Conservation (phyloP, 441 rosid species). For the Theobroma grandiflorum region DNA sequence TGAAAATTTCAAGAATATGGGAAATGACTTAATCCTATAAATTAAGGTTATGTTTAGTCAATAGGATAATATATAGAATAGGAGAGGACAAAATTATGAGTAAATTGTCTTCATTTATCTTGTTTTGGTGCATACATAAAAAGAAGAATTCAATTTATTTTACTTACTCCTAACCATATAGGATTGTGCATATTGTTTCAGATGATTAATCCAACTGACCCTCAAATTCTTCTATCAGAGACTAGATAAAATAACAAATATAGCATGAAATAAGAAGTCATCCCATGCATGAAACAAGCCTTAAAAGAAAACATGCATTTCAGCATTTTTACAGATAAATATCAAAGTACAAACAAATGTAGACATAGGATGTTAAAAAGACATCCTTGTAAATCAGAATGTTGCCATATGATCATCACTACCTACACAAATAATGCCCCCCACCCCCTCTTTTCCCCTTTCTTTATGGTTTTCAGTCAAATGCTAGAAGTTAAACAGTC, state of each 20-base stretch:
- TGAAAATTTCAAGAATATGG: background rate
- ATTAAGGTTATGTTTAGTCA: background rate
- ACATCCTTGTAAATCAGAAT: background rate
- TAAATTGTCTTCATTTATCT: background rate
- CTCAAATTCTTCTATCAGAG: background rate
- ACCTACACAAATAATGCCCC: background rate
- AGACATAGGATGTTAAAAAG: background rate
- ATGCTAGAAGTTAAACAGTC: conserved; percentile 12
- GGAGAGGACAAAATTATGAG: background rate
- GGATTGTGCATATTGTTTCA: background rate
- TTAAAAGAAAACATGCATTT: background rate
- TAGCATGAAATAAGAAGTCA: conserved; percentile 1
- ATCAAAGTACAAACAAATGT: background rate
- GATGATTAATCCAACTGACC: conserved; percentile 15
- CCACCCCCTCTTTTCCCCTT: background rate
- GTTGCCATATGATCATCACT: background rate
- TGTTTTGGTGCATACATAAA: background rate
- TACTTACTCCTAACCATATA: background rate
- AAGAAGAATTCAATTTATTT: background rate
- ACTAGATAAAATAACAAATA: background rate
- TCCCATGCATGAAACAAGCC: background rate
- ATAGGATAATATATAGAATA: background rate
- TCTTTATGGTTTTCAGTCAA: conserved; percentile 14
- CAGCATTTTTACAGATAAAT: background rate
- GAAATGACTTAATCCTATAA: conserved; percentile 10